These are phyloP conservation scores for Lactuca sativa DNA, from an alignment of 129 eudicot species.

Conservation along the genomic window DNA sequence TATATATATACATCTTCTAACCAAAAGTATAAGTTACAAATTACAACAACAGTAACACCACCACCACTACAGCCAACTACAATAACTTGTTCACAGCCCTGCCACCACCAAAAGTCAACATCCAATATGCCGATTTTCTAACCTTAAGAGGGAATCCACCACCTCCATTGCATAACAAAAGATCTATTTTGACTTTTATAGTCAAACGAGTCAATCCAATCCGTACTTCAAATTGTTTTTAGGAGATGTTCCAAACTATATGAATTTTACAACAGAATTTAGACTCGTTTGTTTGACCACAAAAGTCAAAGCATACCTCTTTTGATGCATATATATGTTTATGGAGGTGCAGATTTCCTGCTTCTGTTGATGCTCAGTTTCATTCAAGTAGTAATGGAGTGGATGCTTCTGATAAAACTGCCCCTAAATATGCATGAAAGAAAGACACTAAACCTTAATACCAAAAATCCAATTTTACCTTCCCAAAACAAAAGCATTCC, in stretches of 20 bases:
- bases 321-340: constrained; percentile 12
- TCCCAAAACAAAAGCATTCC: neutral
- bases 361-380: constrained; percentile 27
- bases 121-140: neutral
- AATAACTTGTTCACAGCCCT: neutral
- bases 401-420: constrained; percentile 30
- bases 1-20: neutral
- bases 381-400: constrained; percentile 37
- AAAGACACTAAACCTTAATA: constrained; percentile 36
- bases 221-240: neutral
- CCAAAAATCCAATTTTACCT: constrained; percentile 8
- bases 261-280: neutral
- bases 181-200: constrained; percentile 18
- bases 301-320: constrained; percentile 37
- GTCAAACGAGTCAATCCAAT: constrained; percentile 23
- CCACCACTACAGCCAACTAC: neutral
- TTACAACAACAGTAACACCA: constrained; percentile 13
- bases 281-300: constrained; percentile 29
- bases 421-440: constrained; percentile 34
- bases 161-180: constrained; percentile 30
- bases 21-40: neutral
- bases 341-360: constrained; percentile 21
- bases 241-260: constrained; percentile 6
- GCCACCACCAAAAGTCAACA: neutral
- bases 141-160: constrained; percentile 9